Conservation (phyloP, 2,329 filamentous ascomycete species). For the Colletotrichum noveboracense region DNA sequence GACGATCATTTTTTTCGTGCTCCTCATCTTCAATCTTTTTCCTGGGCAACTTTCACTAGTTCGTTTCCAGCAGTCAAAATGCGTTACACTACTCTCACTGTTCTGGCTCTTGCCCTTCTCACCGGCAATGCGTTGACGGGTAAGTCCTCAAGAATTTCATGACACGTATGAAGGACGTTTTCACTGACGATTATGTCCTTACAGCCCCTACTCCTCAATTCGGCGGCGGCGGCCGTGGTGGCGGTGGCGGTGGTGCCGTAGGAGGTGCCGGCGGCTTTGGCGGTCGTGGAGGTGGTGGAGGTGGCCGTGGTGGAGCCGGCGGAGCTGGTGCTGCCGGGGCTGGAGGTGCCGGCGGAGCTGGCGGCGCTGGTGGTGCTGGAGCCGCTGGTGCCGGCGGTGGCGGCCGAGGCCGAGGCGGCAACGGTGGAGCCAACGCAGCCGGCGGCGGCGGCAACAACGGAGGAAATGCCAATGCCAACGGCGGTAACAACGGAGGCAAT, state of each 20-base stretch:
- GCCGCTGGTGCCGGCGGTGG: neutral
- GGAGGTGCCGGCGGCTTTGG: neutral
- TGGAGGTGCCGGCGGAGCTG: neutral
- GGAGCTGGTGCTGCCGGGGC: neutral
- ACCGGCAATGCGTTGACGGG: constrained; percentile 15
- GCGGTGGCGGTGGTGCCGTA: neutral
- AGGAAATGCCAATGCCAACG: neutral
- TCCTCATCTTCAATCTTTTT: neutral
- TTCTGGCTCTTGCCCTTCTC: constrained; percentile 2
- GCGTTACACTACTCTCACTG: constrained; percentile 1
- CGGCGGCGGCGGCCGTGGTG: neutral
- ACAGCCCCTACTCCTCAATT: constrained; percentile 1
- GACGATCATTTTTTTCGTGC: neutral
- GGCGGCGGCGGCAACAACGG: neutral
- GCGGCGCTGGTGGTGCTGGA: neutral
- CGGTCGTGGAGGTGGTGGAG: neutral
- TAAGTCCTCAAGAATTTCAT: neutral
- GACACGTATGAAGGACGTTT: neutral
- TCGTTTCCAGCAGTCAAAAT: neutral
- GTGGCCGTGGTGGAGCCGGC: neutral
- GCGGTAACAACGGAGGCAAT: neutral
- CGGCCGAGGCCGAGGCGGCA: neutral
- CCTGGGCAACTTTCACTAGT: neutral
- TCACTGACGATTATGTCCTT: fast-evolving
- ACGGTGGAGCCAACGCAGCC: neutral